Base-by-base conservation (phyloP, 2,329 filamentous ascomycete species). In the Aspergillus fructus region DNA sequence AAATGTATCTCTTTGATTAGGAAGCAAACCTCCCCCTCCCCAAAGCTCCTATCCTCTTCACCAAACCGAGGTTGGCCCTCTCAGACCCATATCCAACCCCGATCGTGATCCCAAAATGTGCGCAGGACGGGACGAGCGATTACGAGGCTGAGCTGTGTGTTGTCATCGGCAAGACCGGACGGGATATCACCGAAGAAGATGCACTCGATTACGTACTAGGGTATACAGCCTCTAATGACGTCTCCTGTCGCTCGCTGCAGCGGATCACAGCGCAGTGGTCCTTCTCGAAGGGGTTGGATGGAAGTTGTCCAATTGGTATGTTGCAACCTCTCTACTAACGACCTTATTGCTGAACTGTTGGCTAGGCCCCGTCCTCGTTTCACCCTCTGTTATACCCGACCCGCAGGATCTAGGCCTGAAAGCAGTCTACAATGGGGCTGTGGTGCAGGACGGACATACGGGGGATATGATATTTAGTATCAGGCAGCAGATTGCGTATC, bases 11-110 rank as follows among this genome's bases (percentile, higher is more conserved):
- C n/a, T n/a, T n/a, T n/a, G n/a, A n/a, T n/a, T n/a, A 54, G 52
- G 53, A 55, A 49, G 45, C 53, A 15, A 49, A 34, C 21, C 15
- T 49, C 15, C 15, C 53, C n/a, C 45, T 49, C n/a, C 53, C 53
- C 1, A 24, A 23, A 19, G 34, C 37, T 11, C 53, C 53, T 3
- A 43, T 55, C 24, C 53, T 55, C n/a, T 34, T 34, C 6, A 34
- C 33, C 4, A 34, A 34, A 11, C 33, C 33, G 11, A 11, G 33
- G 13, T 4, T 11, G 13, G 33, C 33, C 33, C 5, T 34, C 13
- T 12, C 33, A 11, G 33, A 49, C 43, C 45, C 27, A 21, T 5
- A 50, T 34, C 33, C 33, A 15, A 33, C 23, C 37, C 37, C 5
- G 33, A 6, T 15, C 4, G 13, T 37, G 11, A 34, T 34, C 13